Base-by-base conservation (phyloP, 2,329 filamentous ascomycete species). In the Chaetomiaceae sp. region DNA sequence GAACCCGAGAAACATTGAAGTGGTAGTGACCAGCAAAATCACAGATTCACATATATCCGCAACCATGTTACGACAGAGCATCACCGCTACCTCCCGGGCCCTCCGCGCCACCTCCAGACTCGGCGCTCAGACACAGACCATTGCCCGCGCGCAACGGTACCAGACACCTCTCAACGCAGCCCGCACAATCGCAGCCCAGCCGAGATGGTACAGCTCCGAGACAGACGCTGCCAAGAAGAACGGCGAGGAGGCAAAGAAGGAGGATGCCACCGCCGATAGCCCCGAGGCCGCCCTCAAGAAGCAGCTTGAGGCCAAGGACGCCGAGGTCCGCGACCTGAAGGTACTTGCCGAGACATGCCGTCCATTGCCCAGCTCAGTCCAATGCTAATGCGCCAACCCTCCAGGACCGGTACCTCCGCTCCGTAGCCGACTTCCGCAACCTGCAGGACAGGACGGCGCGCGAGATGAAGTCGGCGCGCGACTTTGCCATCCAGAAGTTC, bases 401-500 rank as follows among this genome's bases (percentile, higher is more conserved):
- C 49, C 53, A 97, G 93, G 93, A 97, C 73, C 93, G 90, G 76
- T 95, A 90, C 72, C 81, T 96, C 57, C 92, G 93, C 68, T 87
- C 87, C 49, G 84, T 97, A 58, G 93, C 93, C 72, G 93, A 99
- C 65, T 97, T 95, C 81, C 89, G 89, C 68, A 99, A 97, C 74
- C 87, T 99, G 45, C 92, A 97, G 75, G 89, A 96, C 66, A 89
- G 93, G 66, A 95, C 89, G 38, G 81, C 85, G 69, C 89, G 93
- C 66, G 93, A 99, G 61, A 85, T 95, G 68, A 88, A 93, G 71
- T 73, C 81, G 17, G 89, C 92, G 17, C 85, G 86, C 62, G 88
- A 95, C 72, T 99, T 96, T 63, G 93, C 92, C 64, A 93, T 99
- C 65, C 89, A 96, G 68, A 89, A 85, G 61, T 97, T 99, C 73